Conservation (phyloP, 768 basidiomycete genomes). For the Pholiota molesta region DNA sequence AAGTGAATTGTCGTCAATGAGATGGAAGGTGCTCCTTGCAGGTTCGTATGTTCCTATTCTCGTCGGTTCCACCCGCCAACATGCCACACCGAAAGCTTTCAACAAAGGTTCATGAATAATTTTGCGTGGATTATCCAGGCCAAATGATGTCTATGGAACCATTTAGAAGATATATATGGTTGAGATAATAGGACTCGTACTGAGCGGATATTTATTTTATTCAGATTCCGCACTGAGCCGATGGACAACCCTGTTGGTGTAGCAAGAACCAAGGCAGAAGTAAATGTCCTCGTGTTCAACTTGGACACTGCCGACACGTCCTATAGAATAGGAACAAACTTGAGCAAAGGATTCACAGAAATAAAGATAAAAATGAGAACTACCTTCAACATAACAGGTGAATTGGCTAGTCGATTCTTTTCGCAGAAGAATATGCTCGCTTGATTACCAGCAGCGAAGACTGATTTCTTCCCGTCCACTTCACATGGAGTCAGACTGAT, state of each 20-base stretch:
- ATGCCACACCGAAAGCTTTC: slow-evolving; percentile 69
- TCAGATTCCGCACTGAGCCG: slow-evolving; percentile 66
- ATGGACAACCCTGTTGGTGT: slow-evolving; percentile 58
- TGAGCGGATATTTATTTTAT: slow-evolving; percentile 81
- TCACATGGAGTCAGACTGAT: slow-evolving; percentile 59
- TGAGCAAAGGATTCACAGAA: background rate
- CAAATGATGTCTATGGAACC: slow-evolving; percentile 39
- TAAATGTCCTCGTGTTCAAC: slow-evolving; percentile 51
- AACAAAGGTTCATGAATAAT: slow-evolving; percentile 61
- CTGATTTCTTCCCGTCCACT: slow-evolving; percentile 53
- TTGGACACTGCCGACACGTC: slow-evolving; percentile 55
- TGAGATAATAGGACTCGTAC: slow-evolving; percentile 40
- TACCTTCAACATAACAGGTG: slow-evolving; percentile 75
- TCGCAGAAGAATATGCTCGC: slow-evolving; percentile 73
- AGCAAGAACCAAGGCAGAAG: slow-evolving; percentile 60
- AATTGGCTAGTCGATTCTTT: slow-evolving; percentile 62
- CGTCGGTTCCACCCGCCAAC: slow-evolving; percentile 53
- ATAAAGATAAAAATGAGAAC: background rate
- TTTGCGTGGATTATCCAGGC: slow-evolving; percentile 68
- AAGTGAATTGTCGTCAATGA: slow-evolving; percentile 69
- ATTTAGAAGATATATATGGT: slow-evolving; percentile 2
- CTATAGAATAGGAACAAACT: slow-evolving; percentile 26
- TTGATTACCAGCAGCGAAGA: slow-evolving; percentile 75
- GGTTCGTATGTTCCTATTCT: slow-evolving; percentile 53
- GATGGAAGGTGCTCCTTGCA: slow-evolving; percentile 58